Evolutionary conservation across 441 rosid species (phyloP), one percentile per base, ranked within the genome.

Genomic region (Aquilaria agallochum): DNA sequence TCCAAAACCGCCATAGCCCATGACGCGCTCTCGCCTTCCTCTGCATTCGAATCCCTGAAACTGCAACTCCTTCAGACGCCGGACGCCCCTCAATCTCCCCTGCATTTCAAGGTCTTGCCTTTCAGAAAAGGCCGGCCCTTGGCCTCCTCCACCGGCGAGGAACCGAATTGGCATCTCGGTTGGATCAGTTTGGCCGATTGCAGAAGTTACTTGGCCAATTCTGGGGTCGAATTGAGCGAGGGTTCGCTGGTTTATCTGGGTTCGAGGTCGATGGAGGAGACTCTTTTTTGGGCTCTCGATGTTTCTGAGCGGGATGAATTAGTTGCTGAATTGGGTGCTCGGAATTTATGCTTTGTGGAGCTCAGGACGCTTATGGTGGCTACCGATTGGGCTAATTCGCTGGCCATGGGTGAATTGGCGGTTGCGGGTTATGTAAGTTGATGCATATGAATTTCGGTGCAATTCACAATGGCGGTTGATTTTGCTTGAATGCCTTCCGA

Each of bases 331-430:
- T 68, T 79, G 50, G 78, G 64, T 7, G 69, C 72, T 49, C 74
- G 64, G 70, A 74, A 70, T 55, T 55, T 84, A 36, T 89, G 89
- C 62, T 94, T 94, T 73, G 88, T 89, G 31, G 99, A 94, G 72
- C 75, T 94, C 59, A 83, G 99, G 68, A 89, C 97, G 8, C 70
- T 91, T 3, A 91, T 94, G 99, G 93, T 91, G 56, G 99, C 97
- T 57, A 80, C 94, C 51, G 99, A 94, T 82, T 91, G 97, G 97
- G 70, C 78, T 48, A 77, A 89, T 74, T 75, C 78, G 49, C 68
- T 55, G 31, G 83, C 82, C 31, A 91, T 94, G 97, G 83, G 67
- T 67, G 96, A 94, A 65, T 81, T 94, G 77, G 92, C 97, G 67
- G 81, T 94, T 74, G 99, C 99, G 20, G 99, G 99, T 60, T 89